Evolutionary conservation across 2,329 filamentous ascomycete species (phyloP), one percentile per base, ranked within the genome.

Genomic region (Penicillium sp.): DNA sequence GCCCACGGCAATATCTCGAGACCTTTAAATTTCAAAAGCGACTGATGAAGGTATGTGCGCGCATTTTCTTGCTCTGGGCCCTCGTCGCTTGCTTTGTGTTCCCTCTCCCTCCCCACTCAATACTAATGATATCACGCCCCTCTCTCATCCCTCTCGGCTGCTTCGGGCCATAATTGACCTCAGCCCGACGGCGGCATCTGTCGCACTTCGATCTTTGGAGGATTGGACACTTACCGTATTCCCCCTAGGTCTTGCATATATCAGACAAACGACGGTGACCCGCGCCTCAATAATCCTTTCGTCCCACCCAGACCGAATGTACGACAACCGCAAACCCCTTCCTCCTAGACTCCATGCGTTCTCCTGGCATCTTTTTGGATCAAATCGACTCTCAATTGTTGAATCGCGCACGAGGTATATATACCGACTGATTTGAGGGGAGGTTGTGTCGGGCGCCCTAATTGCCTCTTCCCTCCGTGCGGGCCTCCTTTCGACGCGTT

Each of bases 321-420:
- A 62, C 61, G 56, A 66, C 58, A 58, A 44, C 31, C 31, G 31
- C 53, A 60, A 45, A 43, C 45, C 54, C 47, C 43, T 57, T 51
- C 57, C 54, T 58, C 50, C 49, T 58, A 57, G 57, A 65, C 66
- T 66, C 67, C 66, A 69, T 69, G 67, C 64, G 64, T 66, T 62
- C 64, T 60, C 52, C 58, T 66, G 66, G 60, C 59, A 55, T 55
- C 46, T 51, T 54, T 55, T 52, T 62, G 59, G 58, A 61, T 57
- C 54, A 63, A 55, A 60, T 55, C 60, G 55, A 59, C 58, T 51
- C 51, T 54, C 62, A 63, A 66, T 64, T 62, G 46, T 57, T 60
- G 52, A 61, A 64, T 57, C 56, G 60, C 60, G 52, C 55, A 57
- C 52, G 59, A 56, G 55, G 58, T 58, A 53, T 52, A 55, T 52